Base-by-base conservation (phyloP, 495 filamentous ascomycete genomes). In the Penicilliopsis zonata region DNA sequence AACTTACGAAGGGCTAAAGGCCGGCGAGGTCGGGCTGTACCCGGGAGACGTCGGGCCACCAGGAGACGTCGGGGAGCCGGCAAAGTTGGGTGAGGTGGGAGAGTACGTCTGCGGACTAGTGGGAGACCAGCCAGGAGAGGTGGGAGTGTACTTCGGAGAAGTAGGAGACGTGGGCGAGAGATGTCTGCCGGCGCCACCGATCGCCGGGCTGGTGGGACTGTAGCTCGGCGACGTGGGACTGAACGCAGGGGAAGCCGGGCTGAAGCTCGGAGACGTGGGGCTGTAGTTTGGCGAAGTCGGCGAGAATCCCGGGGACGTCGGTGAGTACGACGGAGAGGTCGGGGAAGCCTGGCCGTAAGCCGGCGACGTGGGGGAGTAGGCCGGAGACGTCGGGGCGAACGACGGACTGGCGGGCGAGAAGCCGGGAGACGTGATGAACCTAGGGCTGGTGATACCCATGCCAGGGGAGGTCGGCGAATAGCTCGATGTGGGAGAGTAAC, bases 311-410 rank as follows among this genome's bases (percentile, higher is more conserved):
- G 87, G 86, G 24, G 84, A 92, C 0, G 83, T 87, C 0, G 85
- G 85, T 42, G 78, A 85, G 50, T 85, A 88, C 26, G 69, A 76
- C 7, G 82, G 82, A 2, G 70, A 76, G 0, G 76, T 76, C 5
- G 77, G 78, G 2, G 77, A 80, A 9, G 62, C 69, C 31, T 67
- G 77, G 28, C 61, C 61, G 58, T 76, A 72, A 36, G 67, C 63
- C 37, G 85, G 85, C 15, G 83, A 88, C 2, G 80, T 81, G 1
- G 85, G 85, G 15, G 82, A 86, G 57, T 92, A 93, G 0, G 78
- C 82, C 18, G 84, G 83, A 18, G 80, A 86, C 1, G 76, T 70
- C 1, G 82, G 80, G 10, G 66, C 74, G 50, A 86, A 87, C 19
- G 70, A 67, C 10, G 76, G 82, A 34, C 80, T 84, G 13, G 77